Evolutionary conservation across 176 grass and related monocot genomes (phyloP).

Genomic region (Phyllostachys edulis): DNA sequence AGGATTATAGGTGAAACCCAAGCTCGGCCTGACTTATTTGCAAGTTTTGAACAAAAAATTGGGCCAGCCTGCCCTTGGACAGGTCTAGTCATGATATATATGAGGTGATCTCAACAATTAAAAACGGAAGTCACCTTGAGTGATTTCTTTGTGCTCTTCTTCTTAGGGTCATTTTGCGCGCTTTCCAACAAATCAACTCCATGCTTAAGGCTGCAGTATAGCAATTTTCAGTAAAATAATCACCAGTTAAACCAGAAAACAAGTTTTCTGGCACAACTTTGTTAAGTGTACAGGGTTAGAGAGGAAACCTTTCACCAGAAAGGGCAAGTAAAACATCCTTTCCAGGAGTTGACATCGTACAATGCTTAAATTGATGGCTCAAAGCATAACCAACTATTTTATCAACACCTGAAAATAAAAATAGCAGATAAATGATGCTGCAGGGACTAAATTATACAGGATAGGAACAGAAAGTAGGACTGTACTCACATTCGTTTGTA

Average conservation of each 20-base stretch:
- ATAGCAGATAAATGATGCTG: not conserved
- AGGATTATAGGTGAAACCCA: not conserved
- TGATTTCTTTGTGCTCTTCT: conserved; percentile 82
- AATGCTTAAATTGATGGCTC: conserved; percentile 71
- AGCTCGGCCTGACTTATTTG: not conserved
- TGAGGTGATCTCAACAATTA: not conserved
- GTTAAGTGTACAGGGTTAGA: conserved; percentile 14
- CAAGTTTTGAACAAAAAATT: not conserved
- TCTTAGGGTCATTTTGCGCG: conserved; percentile 70
- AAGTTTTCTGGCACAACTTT: conserved; percentile 25
- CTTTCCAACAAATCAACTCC: conserved; percentile 74
- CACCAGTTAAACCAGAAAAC: conserved; percentile 20
- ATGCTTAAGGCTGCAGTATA: conserved; percentile 69
- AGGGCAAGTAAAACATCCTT: conserved; percentile 55
- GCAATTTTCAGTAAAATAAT: conserved; percentile 24
- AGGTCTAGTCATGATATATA: conserved; percentile 16
- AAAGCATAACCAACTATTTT: conserved; percentile 95
- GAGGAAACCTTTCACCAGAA: conserved; percentile 70
- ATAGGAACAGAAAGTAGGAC: conserved; percentile 7
- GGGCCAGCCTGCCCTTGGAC: not conserved
- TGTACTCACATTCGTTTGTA: conserved; percentile 90
- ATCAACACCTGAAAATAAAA: conserved; percentile 77
- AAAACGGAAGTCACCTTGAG: conserved; percentile 59
- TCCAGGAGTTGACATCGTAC: conserved; percentile 28
- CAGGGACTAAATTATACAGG: not conserved